phyloP scores from a whole-genome alignment of 768 basidiomycete genomes.

The Russula vinacea region DNA sequence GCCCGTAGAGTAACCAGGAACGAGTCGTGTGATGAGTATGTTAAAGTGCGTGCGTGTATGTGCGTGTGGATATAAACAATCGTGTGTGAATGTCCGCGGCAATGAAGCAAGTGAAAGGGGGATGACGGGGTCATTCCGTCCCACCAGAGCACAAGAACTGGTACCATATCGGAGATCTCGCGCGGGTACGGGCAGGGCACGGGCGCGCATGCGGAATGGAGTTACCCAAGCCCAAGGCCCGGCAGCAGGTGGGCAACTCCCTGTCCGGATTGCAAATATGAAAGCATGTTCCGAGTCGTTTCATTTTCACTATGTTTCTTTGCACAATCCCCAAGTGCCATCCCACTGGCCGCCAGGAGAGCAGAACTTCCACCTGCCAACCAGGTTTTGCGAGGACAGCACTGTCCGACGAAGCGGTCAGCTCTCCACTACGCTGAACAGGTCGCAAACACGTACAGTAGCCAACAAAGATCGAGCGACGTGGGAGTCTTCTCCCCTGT shows the following conservation, averaged over 20 bases:
- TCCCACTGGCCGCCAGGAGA: conserved; percentile 23
- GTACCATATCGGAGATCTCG: conserved; percentile 19
- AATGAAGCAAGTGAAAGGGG: conserved; percentile 2
- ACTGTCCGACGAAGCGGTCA: conserved; percentile 17
- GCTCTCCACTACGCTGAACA: no score
- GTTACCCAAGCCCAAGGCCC: conserved; percentile 3
- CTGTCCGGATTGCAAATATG: conserved; percentile 3
- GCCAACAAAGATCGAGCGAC: conserved; percentile 23
- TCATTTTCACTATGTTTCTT: conserved; percentile 13
- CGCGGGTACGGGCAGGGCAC: background rate
- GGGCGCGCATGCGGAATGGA: conserved; percentile 1
- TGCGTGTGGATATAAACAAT: background rate
- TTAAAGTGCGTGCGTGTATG: background rate
- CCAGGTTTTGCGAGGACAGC: conserved; percentile 28
- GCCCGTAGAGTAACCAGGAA: conserved; percentile 14
- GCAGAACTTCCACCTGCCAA: conserved; percentile 24
- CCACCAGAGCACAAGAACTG: background rate
- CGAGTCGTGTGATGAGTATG: conserved; percentile 1
- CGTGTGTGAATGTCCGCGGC: conserved; percentile 3
- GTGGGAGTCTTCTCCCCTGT: background rate
- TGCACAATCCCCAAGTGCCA: conserved; percentile 27
- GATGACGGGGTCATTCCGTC: background rate
- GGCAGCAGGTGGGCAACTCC: background rate
- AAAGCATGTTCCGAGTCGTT: background rate
- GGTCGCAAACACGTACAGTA: conserved; percentile 19